A percentile compares a stretch with the other conserved stretches of the same genome.
phyloP scores from a whole-genome alignment of 345 rosid species.

The Pseudoturritis turrita region DNA sequence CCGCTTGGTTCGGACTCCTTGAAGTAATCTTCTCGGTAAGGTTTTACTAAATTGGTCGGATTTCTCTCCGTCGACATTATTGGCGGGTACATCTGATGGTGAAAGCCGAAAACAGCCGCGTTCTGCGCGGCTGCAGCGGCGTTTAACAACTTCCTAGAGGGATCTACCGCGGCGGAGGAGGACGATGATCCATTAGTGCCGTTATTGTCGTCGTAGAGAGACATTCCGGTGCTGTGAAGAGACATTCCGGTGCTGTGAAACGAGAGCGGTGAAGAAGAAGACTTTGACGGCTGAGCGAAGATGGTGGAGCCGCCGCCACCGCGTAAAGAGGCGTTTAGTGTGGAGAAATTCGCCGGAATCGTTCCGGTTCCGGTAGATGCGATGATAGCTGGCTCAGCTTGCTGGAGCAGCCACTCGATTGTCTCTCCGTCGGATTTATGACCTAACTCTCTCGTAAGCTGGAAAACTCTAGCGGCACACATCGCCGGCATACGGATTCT shows the following conservation, averaged over 20 bases:
- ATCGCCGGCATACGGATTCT: conserved; percentile 84
- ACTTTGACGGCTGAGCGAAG: conserved; percentile 52
- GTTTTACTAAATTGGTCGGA: conserved; percentile 39
- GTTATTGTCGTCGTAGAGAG: conserved; percentile 38
- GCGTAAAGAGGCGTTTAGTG: conserved; percentile 65
- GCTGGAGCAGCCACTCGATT: conserved; percentile 78
- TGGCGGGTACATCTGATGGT: conserved; percentile 53
- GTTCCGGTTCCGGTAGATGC: conserved; percentile 82
- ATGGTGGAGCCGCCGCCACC: conserved; percentile 57
- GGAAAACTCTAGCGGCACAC: conserved; percentile 83
- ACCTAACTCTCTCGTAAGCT: conserved; percentile 66
- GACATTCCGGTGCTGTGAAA: conserved; percentile 53
- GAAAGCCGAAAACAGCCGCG: conserved; percentile 47
- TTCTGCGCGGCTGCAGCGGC: conserved; percentile 25
- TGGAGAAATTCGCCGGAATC: conserved; percentile 81
- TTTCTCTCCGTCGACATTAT: conserved; percentile 35
- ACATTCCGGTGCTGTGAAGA: conserved; percentile 48
- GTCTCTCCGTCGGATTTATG: conserved; percentile 88
- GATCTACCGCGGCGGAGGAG: conserved; percentile 9
- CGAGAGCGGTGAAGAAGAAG: conserved; percentile 51
- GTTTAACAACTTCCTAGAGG: conserved; percentile 33
- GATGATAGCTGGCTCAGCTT: conserved; percentile 77
- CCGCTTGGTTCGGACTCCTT: conserved; percentile 48
- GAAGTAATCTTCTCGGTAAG: conserved; percentile 64
- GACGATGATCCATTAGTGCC: conserved; percentile 18